Conservation (phyloP, 2,329 filamentous ascomycete species). For the Pseudogymnoascus sp. region DNA sequence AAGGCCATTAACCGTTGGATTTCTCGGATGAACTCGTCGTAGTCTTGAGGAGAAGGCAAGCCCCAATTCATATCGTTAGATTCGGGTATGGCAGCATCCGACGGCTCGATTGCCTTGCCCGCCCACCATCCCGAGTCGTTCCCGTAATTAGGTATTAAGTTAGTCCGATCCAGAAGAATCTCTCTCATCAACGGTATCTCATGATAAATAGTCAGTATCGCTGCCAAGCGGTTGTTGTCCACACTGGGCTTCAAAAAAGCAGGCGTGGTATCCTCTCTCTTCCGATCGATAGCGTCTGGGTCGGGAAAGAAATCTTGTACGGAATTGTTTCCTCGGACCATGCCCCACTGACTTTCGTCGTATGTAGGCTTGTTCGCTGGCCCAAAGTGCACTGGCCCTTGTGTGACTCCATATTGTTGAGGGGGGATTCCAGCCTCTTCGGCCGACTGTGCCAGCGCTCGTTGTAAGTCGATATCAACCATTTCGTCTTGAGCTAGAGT, state of each 20-base stretch:
- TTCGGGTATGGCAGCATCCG: conserved; percentile 13
- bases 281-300: conserved; percentile 35
- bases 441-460: conserved; percentile 50
- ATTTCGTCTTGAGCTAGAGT: conserved; percentile 21
- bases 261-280: conserved; percentile 39
- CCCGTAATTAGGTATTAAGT: conserved; percentile 43
- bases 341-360: conserved; percentile 49
- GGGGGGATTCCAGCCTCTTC: conserved; percentile 41
- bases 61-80: conserved; percentile 11
- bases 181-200: conserved; percentile 53
- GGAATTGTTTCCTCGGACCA: conserved; percentile 40
- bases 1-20: conserved; percentile 58
- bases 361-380: conserved; percentile 52
- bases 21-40: conserved; percentile 43
- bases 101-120: conserved; percentile 40
- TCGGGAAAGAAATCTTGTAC: conserved; percentile 26
- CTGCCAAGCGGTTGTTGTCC: conserved; percentile 37
- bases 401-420: conserved; percentile 45
- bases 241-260: conserved; percentile 45
- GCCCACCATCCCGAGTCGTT: conserved; percentile 55
- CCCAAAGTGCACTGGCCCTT: conserved; percentile 46
- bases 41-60: conserved; percentile 15
- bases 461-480: conserved; percentile 48
- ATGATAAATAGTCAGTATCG: conserved; percentile 51
- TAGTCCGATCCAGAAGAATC: conserved; percentile 40